Base-by-base conservation (phyloP, 306 rosid genomes). In the Prunus kanzakura region DNA sequence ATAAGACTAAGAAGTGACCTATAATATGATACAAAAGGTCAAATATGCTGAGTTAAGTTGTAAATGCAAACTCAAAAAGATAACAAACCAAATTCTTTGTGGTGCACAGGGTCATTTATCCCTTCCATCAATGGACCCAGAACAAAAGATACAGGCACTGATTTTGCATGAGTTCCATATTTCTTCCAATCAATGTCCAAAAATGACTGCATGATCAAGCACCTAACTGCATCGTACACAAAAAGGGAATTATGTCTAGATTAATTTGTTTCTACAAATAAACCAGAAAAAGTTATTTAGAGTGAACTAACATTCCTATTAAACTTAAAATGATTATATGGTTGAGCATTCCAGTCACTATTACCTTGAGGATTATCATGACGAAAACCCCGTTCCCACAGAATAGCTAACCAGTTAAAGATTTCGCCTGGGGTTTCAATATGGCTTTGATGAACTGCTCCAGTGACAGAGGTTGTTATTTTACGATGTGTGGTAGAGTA, bases 341-440 rank as follows among this genome's bases (percentile, higher is more conserved):
- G 51, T 54, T 51, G 71, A 69, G 63, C 76, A 79, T 70, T 79
- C 29, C 80, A 78, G 43, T 64, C 75, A 73, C 69, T 81, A 50
- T 80, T 76, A 91, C 98, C 97, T 83, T 86, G 92, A 76, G 98
- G 98, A 81, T 94, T 94, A 76, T 86, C 95, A 69, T 94, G 98
- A 76, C 72, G 88, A 83, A 94, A 93, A 54, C 96, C 98, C 47
- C 91, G 86, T 68, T 90, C 96, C 98, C 98, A 94, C 84, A 94
- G 86, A 81, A 94, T 90, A 41, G 95, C 84, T 74, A 94, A 75
- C 98, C 98, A 94, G 67, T 80, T 82, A 76, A 85, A 89, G 79
- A 85, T 79, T 79, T 87, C 89, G 2, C 86, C 85, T 18, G 64
- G 73, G 20, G 54, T 79, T 87, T 83, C 86, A 32, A 87, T 68